Evolutionary conservation across 1,284 basidiomycete species (phyloP), one percentile per base, ranked within the genome.

Genomic region (Coniferiporia weirii): DNA sequence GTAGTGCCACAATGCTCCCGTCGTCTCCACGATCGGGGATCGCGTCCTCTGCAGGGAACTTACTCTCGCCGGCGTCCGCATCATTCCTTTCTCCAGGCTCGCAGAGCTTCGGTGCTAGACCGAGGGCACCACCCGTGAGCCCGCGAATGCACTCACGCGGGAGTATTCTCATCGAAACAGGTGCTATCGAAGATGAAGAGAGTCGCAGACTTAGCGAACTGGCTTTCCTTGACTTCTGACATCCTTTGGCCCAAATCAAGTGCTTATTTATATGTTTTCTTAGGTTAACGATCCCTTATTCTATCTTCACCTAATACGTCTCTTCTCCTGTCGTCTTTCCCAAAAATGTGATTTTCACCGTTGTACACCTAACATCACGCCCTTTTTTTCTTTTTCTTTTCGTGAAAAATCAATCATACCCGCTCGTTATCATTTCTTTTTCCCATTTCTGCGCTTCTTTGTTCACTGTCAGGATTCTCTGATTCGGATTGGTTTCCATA

Each of bases 191-290:
- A 67, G 84, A 89, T 65, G 83, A 81, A 20, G 86, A 89, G 73
- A 79, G 75, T 64, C 72, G 85, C 68, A 72, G 84, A 68, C 72
- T 88, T 73, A 82, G 82, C 57, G 87, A 88, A 73, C 70, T 87
- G 66, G 85, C 85, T 60, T 89, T 88, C 68, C 71, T 88, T 65
- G 76, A 77, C 62, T 82, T 65, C 74, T 66, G 59, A 36, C 9
- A 40, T 40, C 15, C 38, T 9, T 3, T 15, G 15, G 38, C 27
- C 5, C 27, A 27, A n/a, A 27, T 27, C 27, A 27, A 5, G 27
- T 5, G 5, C 2, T 27, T 27, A 5, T 27, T 27, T 27, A 27
- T 27, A 27, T 27, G 27, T 27, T 5, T 27, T 27, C 27, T 27
- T 27, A 27, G 27, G 27, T 27, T 27, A 27, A 3, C 27, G 27